A percentile compares a stretch with the other conserved stretches of the same genome.
These are phyloP conservation scores for Aegilops bicornis DNA, from an alignment of 176 grass and related monocot species.

Conservation along the genomic window DNA sequence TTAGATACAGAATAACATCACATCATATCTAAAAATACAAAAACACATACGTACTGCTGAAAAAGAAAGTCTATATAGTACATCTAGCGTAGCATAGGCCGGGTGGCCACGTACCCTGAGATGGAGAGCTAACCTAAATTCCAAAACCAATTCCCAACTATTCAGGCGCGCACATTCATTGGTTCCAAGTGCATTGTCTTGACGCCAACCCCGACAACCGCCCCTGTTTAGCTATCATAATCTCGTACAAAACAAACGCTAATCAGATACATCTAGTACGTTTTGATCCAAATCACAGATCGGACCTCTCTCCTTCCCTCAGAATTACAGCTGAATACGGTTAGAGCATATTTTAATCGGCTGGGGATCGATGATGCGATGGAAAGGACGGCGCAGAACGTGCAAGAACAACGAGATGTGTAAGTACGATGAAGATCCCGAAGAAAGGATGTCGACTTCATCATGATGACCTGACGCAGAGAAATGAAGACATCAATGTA, in stretches of 20 bases:
- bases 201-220: slow-evolving; percentile 21
- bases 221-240: background rate
- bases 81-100: background rate
- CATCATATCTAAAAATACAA: too few relatives aligned
- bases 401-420: slow-evolving; percentile 30
- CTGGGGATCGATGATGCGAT: background rate
- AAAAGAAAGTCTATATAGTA: too few relatives aligned
- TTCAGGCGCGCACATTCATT: slow-evolving; percentile 25
- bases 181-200: slow-evolving; percentile 32
- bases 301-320: slow-evolving; percentile 13
- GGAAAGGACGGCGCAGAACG: slow-evolving; percentile 31
- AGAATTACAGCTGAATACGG: background rate
- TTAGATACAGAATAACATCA: too few relatives aligned
- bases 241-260: slow-evolving; percentile 30
- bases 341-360: background rate
- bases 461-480: too few relatives aligned
- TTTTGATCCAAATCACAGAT: background rate
- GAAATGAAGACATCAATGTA: too few relatives aligned
- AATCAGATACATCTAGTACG: background rate
- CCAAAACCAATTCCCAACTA: background rate
- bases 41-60: too few relatives aligned
- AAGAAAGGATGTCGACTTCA: too few relatives aligned
- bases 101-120: background rate
- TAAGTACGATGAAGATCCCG: too few relatives aligned
- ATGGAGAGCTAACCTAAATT: slow-evolving; percentile 2